Base-by-base conservation (phyloP, 2,329 filamentous ascomycete species). In the Immersiporthe knoxdaviesiana region DNA sequence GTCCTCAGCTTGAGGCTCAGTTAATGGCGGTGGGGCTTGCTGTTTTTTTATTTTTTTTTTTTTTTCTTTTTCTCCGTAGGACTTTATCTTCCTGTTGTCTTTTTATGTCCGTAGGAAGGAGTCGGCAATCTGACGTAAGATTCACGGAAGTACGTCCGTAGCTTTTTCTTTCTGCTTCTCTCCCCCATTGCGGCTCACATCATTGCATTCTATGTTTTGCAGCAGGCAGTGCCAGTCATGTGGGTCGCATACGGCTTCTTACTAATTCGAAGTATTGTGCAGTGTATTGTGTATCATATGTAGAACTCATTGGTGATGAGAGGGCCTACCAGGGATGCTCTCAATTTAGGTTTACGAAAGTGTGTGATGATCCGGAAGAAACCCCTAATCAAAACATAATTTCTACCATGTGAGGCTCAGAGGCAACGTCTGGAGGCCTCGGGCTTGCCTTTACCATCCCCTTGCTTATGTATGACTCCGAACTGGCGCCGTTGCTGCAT, bases 91-190 rank as follows among this genome's bases (percentile, higher is more conserved):
- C n/a, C 0, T 27, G 35, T 35, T 35, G n/a, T 56, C 24, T 56
- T 18, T 37, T n/a, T 35, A 21, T 21, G 56, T 1, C 5, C 56
- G 32, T 21, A 47, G 44, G 21, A 47, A 47, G 32, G 30, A 37
- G 30, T 59, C 18, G 32, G 32, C 27, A 2, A 50, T 63, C 61
- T 63, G 61, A 63, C 61, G 39, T 63, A 41, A 63, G 61, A 63
- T 21, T 30, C 41, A 47, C 41, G 41, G 61, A 27, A 63, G 41
- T 63, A 27, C 16, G 24, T 47, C 18, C 7, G 16, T 6, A 3
- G 39, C 41, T 7, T 7, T 21, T 10, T n/a, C 21, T 18, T 18
- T 44, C 7, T 18, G 6, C 44, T 7, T 14, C 44, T 18, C 18
- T 10, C 6, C 7, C 39, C 5, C 61, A 47, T n/a, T 35, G 27